These are phyloP conservation scores for Fusarium sp. DNA, from an alignment of 2,329 filamentous ascomycete species.

Conservation along the genomic window DNA sequence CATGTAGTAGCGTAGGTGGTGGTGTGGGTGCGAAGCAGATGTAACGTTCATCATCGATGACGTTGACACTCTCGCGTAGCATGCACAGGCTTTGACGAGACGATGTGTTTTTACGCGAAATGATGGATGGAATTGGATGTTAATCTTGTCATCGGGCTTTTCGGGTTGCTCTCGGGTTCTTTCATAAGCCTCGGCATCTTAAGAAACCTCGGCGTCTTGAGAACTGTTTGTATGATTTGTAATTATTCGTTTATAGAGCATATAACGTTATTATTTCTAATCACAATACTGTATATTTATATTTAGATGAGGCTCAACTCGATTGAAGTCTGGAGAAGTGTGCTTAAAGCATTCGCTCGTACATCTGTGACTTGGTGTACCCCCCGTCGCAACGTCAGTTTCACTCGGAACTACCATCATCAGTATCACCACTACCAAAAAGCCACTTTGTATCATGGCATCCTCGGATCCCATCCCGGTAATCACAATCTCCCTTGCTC, in stretches of 20 bases:
- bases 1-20: neutral
- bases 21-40: neutral
- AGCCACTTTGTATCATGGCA: neutral
- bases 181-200: neutral
- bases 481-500: constrained; percentile 11
- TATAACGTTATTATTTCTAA: neutral
- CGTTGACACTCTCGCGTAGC: neutral
- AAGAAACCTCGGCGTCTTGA: neutral
- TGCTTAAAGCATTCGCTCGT: neutral
- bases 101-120: neutral
- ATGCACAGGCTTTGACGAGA: neutral
- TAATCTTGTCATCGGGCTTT: neutral
- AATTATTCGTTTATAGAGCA: neutral
- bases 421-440: neutral
- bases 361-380: too few species aligned
- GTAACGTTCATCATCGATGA: neutral
- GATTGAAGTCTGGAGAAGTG: neutral
- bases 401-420: neutral
- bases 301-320: neutral
- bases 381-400: too few species aligned
- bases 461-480: neutral
- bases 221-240: neutral
- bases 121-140: neutral
- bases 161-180: neutral
- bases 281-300: neutral